These are phyloP conservation scores for Sporothrix brunneoviolacea DNA, from an alignment of 2,329 filamentous ascomycete genomes.

Conservation along the genomic window DNA sequence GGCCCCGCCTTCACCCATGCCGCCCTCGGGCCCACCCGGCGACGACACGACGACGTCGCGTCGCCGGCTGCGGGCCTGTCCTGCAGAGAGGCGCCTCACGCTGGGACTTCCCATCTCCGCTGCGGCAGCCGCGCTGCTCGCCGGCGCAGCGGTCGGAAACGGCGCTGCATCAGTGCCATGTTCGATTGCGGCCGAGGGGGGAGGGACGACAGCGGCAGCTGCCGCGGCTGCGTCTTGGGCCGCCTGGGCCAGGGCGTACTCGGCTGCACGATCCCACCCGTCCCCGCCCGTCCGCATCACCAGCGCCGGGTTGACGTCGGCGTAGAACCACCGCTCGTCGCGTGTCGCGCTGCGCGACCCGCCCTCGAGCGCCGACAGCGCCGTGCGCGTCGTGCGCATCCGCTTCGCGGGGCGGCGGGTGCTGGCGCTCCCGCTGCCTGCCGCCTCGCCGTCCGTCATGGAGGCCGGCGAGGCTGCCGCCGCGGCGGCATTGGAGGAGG, in stretches of 20 bases:
- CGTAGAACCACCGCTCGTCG: conserved; percentile 60
- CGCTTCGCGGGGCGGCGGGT: conserved; percentile 35
- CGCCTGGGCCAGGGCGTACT: conserved; percentile 1
- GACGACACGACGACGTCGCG: too few species aligned
- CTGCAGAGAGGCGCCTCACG: too few species aligned
- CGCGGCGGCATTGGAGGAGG: not conserved
- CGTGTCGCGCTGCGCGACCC: conserved; percentile 56
- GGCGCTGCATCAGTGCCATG: not conserved
- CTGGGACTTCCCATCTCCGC: too few species aligned
- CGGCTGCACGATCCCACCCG: conserved; percentile 22
- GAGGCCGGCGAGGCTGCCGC: conserved; percentile 25
- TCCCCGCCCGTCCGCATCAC: conserved; percentile 50
- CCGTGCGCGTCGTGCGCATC: conserved; percentile 60
- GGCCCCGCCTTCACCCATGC: too few species aligned
- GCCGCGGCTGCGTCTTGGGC: conserved; percentile 2
- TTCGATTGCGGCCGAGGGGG: too few species aligned
- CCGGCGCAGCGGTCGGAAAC: too few species aligned
- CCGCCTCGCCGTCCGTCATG: conserved; percentile 2
- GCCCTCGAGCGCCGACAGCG: conserved; percentile 63
- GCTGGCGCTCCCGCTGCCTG: not conserved
- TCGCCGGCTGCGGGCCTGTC: too few species aligned
- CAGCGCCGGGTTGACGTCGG: conserved; percentile 45
- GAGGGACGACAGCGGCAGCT: too few species aligned
- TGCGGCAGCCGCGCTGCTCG: too few species aligned
- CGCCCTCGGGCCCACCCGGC: too few species aligned